Evolutionary conservation across 805 yeast genomes (phyloP), one percentile per base, ranked within the genome.

Genomic region (Saccharomycopsis babjevae): DNA sequence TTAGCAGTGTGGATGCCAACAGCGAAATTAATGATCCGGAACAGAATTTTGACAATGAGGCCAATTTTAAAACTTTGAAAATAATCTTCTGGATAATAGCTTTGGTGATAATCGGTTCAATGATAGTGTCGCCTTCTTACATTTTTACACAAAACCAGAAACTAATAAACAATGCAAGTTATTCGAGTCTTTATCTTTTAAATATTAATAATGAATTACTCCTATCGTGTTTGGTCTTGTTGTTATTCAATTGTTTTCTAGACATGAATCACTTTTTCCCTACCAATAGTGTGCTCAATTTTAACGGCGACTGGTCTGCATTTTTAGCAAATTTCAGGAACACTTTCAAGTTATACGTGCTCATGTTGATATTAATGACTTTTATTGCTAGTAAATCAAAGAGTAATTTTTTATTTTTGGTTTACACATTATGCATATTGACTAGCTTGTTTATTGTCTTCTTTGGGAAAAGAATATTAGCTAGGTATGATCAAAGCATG

Each of bases 371-470:
- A 2, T 61, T 61, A 34, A 30, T 63, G n/a, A 57, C 58, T 22
- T 63, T 61, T 40, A 56, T 63, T 25, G 55, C 64, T 22, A 63
- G 65, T 56, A 63, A 63, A 20, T 43, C 65, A 13, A 63, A 63
- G 39, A 58, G 61, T 2, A 57, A 63, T 39, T 63, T 57, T 30
- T 54, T 59, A 36, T 54, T 55, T 43, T 16, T 63, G 15, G 60
- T 61, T 11, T 59, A 61, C 43, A 22, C 57, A 1, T 54, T 63
- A 34, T 61, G 64, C 42, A 46, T 58, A 6, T 28, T 36, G 8
- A 59, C 62, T 10, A 57, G 61, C 5, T 38, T 38, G 11, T 36
- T 56, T 16, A 59, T 34, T 43, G 62, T 40, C 2, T 57, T 59
- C 38, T 56, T 52, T 18, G 60, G 36, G 1, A 36, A 59, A 30